Percentiles rank a stretch among this genome's conserved stretches.
phyloP scores from a whole-genome alignment of 1,139 yeast genomes.

The Sugiyamaella castrensis region DNA sequence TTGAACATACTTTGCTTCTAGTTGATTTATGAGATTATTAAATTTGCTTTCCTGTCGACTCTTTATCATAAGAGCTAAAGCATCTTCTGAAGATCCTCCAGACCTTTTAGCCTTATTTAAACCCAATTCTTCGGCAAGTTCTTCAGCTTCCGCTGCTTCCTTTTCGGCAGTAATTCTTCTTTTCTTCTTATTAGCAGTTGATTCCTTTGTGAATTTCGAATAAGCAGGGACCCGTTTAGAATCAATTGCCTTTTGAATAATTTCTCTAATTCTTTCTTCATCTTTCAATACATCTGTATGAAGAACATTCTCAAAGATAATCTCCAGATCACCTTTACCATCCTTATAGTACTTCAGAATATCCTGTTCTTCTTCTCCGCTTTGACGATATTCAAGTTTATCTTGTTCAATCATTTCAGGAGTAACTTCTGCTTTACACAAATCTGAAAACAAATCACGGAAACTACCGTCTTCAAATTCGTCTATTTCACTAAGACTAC shows the following conservation, averaged over 20 bases:
- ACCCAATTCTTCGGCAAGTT: slow-evolving; percentile 51
- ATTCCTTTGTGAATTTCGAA: slow-evolving; percentile 54
- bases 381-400: slow-evolving; percentile 54
- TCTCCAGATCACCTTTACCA: slow-evolving; percentile 66
- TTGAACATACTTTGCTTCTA: slow-evolving; percentile 53
- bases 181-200: slow-evolving; percentile 48
- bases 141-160: slow-evolving; percentile 71
- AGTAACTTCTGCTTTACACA: slow-evolving; percentile 55
- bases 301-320: slow-evolving; percentile 69
- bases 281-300: slow-evolving; percentile 65
- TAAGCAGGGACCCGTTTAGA: slow-evolving; percentile 40
- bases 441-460: slow-evolving; percentile 60
- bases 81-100: slow-evolving; percentile 22
- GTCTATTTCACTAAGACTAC: slow-evolving; percentile 55
- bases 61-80: slow-evolving; percentile 29
- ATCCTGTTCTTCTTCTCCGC: slow-evolving; percentile 67
- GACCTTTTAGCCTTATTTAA: slow-evolving; percentile 36
- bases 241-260: slow-evolving; percentile 48
- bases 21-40: slow-evolving; percentile 47
- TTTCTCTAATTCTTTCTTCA: slow-evolving; percentile 59
- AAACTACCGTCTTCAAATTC: slow-evolving; percentile 47
- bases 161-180: slow-evolving; percentile 53
- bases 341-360: slow-evolving; percentile 56
- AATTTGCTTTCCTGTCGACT: slow-evolving; percentile 38
- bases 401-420: slow-evolving; percentile 75